Evolutionary conservation across 2,329 filamentous ascomycete genomes (phyloP).

Genomic region (Dothistroma septosporum): DNA sequence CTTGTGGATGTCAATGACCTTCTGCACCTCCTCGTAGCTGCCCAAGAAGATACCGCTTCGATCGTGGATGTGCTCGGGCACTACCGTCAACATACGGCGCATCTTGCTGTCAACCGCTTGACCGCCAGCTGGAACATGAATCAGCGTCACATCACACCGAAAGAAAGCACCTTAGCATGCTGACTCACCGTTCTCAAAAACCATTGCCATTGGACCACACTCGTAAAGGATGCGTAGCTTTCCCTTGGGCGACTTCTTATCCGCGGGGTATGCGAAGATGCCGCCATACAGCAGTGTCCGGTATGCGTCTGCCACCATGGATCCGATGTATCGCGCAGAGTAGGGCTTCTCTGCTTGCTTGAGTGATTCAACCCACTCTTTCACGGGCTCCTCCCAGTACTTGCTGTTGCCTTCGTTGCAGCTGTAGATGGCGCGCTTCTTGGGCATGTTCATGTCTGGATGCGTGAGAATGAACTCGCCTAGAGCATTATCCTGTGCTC

Average conservation of each 20-base stretch:
- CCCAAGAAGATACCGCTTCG: conserved; percentile 93
- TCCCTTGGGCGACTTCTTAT: conserved; percentile 97
- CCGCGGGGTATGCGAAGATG: conserved; percentile 94
- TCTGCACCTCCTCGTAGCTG: conserved; percentile 90
- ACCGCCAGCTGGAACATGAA: conserved; percentile 65
- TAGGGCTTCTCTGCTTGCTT: conserved; percentile 81
- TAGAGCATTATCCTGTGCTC: conserved; percentile 68
- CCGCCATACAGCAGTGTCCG: conserved; percentile 92
- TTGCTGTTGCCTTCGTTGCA: conserved; percentile 98
- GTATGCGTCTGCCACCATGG: conserved; percentile 98
- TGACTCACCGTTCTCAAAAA: conserved; percentile 89
- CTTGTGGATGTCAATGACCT: conserved; percentile 81
- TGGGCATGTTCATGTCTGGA: conserved; percentile 85
- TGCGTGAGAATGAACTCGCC: conserved; percentile 99
- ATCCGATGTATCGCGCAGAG: conserved; percentile 89
- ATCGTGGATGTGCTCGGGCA: conserved; percentile 92
- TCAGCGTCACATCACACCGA: conserved; percentile 13
- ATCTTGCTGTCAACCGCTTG: conserved; percentile 89
- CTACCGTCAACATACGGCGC: conserved; percentile 82
- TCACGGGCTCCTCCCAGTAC: conserved; percentile 89
- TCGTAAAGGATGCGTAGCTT: conserved; percentile 97
- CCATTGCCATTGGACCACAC: conserved; percentile 97
- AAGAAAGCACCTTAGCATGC: background rate
- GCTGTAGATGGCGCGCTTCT: conserved; percentile 81
- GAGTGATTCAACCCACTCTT: conserved; percentile 81